These are phyloP conservation scores for Pseudogymnoascus sp. DNA, from an alignment of 2,329 filamentous ascomycete genomes.

Conservation along the genomic window DNA sequence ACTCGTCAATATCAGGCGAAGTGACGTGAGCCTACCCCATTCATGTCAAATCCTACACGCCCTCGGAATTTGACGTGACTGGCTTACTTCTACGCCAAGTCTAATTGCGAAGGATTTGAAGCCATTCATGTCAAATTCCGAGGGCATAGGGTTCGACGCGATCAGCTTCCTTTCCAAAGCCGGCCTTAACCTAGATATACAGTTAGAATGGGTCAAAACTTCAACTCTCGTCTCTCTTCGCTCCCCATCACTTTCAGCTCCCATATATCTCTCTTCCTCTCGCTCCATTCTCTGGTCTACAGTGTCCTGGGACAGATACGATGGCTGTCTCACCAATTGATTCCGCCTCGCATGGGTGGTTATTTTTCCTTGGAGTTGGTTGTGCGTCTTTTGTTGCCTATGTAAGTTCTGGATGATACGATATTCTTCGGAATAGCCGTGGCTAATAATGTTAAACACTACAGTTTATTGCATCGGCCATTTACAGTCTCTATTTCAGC, in stretches of 20 bases:
- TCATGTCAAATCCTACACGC: not conserved
- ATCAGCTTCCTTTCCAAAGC: not conserved
- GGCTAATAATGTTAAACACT: not conserved
- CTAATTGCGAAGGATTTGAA: not conserved
- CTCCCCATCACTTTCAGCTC: not conserved
- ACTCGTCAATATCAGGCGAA: not conserved
- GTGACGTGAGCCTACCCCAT: not conserved
- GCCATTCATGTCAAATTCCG: not conserved
- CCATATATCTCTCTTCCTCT: not conserved
- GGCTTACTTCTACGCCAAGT: not conserved
- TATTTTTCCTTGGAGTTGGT: not conserved
- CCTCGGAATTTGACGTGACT: not conserved
- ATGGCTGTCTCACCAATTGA: not conserved
- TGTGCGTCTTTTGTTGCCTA: not conserved
- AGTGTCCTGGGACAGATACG: no score
- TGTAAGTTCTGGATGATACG: not conserved
- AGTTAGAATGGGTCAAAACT: not conserved
- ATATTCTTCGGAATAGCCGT: not conserved
- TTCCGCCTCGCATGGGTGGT: not conserved
- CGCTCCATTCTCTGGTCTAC: not conserved
- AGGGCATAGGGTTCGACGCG: not conserved
- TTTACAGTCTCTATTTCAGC: slow-evolving; percentile 1
- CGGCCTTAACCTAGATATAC: not conserved
- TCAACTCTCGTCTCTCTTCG: not conserved
- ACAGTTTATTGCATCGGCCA: not conserved